Evolutionary conservation across 2,329 filamentous ascomycete genomes (phyloP), one percentile per base, ranked within the genome.

Genomic region (Colletotrichum salicis): DNA sequence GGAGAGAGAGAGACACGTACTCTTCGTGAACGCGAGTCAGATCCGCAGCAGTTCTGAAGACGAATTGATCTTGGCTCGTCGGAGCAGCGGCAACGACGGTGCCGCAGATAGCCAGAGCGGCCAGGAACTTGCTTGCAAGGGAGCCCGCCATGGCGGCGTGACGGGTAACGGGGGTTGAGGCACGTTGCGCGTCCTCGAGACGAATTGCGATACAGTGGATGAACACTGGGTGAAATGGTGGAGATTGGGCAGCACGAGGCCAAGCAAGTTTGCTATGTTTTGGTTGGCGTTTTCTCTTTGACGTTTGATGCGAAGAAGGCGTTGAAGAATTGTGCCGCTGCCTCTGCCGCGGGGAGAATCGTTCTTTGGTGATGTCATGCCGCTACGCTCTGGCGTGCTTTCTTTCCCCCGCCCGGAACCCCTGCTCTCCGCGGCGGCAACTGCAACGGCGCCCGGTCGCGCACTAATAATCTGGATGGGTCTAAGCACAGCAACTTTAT

Each of bases 1-100:
- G 15, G 27, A 54, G 15, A 56, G 15, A 56, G 15, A 56, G 7
- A 33, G 13, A 51, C 11, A 62, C 64, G 11, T 64, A 74, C 73
- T 68, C 67, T 29, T 74, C 68, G n/a, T 64, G 68, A 12, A 74
- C 73, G 15, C 65, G 64, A 51, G 72, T 72, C 68, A 74, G 60
- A 59, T 74, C 73, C 8, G 72, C 70, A 19, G 55, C 35, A 51
- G 62, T 24, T 41, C 56, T 22, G 37, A 71, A 24, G 41, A 69
- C 56, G 58, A 74, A 37, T 59, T 74, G 70, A 19, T 64, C 27
- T 13, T 63, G 48, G 27, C 61, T 51, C 1, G 52, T 52, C 29
- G 67, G 61, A 22, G 62, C 61, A 27, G 67, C 67, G 24, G 31
- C 22, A n/a, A 31, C 13, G 24, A 33, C 45, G 37, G 55, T 55